These are phyloP conservation scores for Kodamaea alishanica DNA, from an alignment of 1,139 yeast species.

Conservation along the genomic window DNA sequence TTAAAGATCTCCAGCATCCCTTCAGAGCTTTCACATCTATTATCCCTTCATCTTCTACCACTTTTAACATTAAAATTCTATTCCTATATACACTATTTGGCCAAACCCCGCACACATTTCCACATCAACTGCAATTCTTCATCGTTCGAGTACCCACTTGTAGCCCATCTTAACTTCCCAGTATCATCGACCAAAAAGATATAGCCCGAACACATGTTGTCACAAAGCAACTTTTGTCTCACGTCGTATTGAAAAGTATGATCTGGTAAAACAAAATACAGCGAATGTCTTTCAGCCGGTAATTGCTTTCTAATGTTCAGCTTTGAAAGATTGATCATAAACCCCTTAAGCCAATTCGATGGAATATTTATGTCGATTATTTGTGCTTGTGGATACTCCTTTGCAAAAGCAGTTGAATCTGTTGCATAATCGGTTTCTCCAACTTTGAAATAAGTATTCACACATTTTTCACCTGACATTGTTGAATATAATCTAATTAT, in stretches of 20 bases:
- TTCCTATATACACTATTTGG: constrained; percentile 22
- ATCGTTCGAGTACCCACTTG: constrained; percentile 72
- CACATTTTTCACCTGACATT: constrained; percentile 67
- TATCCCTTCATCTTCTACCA: not conserved
- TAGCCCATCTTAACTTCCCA: constrained; percentile 86
- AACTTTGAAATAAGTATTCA: constrained; percentile 54
- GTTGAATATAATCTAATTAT: constrained; percentile 66
- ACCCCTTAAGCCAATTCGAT: constrained; percentile 65
- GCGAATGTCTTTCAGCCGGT: constrained; percentile 51
- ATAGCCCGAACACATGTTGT: constrained; percentile 81
- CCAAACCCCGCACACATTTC: constrained; percentile 59
- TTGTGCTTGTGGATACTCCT: constrained; percentile 52
- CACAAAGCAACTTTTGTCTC: constrained; percentile 60
- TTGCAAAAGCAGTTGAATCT: constrained; percentile 24
- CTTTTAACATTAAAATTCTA: not conserved
- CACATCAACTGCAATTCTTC: constrained; percentile 62
- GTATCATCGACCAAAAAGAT: constrained; percentile 70
- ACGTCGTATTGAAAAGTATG: constrained; percentile 56
- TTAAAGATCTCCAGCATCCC: not conserved
- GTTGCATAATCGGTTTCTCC: constrained; percentile 36
- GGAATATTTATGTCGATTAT: constrained; percentile 73
- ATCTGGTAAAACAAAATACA: constrained; percentile 63
- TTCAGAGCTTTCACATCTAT: not conserved
- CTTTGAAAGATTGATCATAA: constrained; percentile 54
- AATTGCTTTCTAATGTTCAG: constrained; percentile 39